Base-by-base conservation (phyloP, 1,284 basidiomycete species). In the Ustilago loliicola region DNA sequence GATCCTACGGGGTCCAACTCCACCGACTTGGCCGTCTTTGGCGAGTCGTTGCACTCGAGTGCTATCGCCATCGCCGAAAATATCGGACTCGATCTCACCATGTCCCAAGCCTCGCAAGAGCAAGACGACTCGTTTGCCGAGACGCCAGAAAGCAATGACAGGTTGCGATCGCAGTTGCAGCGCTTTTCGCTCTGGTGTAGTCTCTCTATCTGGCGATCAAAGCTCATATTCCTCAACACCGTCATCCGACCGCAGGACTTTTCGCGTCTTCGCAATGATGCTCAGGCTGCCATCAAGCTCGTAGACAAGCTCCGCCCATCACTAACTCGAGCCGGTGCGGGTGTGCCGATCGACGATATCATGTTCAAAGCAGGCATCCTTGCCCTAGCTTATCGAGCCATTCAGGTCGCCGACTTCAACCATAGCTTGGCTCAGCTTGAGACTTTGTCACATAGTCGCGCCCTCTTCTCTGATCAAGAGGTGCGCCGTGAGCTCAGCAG, bases 141-240 rank as follows among this genome's bases (percentile, higher is more conserved):
- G 4, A n/a, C 23, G 13, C 17, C 19, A 23, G 30, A 52, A 10
- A 30, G 32, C n/a, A 8, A 58, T 32, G 54, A 42, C 7, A 32
- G 13, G 23, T n/a, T 62, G 5, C 59, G 50, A 6, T 36, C 15
- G 21, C 52, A 55, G 21, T 30, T 69, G 15, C 50, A 57, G 23
- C 67, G 52, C 51, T 69, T 69, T 42, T 69, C 67, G 52, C 61
- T 69, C 25, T 69, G 67, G 67, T 69, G 61, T 47, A 69, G 67
- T 42, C 66, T 68, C 21, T 61, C 60, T 23, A 51, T 68, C 19
- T 68, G 66, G 66, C 66, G 66, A 23, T 36, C 54, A 48, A 68
- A 61, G 40, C 58, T 62, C 25, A 19, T 68, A 36, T 62, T 62
- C n/a, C 60, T 68, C 66, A 62, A 62, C 60, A 34, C 38, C 0